Evolutionary conservation across 2,329 filamentous ascomycete species (phyloP), one percentile per base, ranked within the genome.

Genomic region (Trichoderma brevicompactum): DNA sequence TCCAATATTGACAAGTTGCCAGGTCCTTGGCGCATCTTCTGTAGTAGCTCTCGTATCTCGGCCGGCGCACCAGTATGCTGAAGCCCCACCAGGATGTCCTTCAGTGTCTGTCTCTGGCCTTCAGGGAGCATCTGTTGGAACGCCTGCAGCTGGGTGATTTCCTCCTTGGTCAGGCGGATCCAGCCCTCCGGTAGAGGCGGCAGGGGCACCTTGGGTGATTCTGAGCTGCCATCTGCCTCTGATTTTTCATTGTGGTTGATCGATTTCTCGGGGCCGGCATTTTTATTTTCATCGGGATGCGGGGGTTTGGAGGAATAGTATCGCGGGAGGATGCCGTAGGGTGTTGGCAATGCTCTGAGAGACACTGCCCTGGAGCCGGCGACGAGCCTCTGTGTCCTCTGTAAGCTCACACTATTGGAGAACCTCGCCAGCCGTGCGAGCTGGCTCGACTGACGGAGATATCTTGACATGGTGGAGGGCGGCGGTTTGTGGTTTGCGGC

Each of bases 1-100:
- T 79, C 77, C 64, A 76, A 61, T 28, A 79, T 77, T 10, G 75
- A 74, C 53, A 77, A 67, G 52, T 87, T 88, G 46, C 89, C 85
- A 17, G 87, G 85, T 10, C 82, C 75, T 74, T 79, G 72, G 80
- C 80, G 74, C 70, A 90, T 83, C 69, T 85, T 83, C 43, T 77
- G 73, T 48, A 87, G 75, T 66, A 87, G 72, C 44, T 89, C 83
- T 63, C 85, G 83, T 17, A 92, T 78, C 73, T 92, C 91, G 23
- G 79, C 72, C 1, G 92, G 91, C 15, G 92, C 85, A 9, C 92
- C 92, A 48, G 88, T 82, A 67, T 83, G 82, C 78, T 88, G 87
- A 67, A 94, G 83, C 34, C 83, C 80, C 67, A 84, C 79, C n/a
- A 91, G 78, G 8, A 88, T 81, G 54, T 85, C 81, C 66, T 87